Base-by-base conservation (phyloP, 495 filamentous ascomycete genomes). In the Poronia punctata region DNA sequence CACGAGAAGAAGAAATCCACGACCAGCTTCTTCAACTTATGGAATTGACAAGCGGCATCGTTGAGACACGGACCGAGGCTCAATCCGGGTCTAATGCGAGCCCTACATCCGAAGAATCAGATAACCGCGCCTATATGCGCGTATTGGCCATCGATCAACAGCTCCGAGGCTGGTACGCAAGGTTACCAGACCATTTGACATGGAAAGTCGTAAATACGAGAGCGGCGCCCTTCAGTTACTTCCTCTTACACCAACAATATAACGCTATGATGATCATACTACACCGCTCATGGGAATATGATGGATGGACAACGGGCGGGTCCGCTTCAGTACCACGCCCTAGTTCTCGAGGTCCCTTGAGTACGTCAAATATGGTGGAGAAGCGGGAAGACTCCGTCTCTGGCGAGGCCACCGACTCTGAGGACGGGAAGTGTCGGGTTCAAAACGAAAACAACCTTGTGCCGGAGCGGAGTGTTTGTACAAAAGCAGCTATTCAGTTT, bases 161-260 rank as follows among this genome's bases (percentile, higher is more conserved):
- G 30, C 57, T 76, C 27, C 65, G 67, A 40, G 65, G 58, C 37
- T 76, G 72, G 72, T 72, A 75, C 35, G 61, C 61, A 14, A 45
- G 64, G 8, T 51, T 76, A 7, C 72, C 72, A 24, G 63, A 62
- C 10, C 52, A 60, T 24, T 43, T 76, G 23, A 46, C 56, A 4
- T 76, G 71, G 70, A 67, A 57, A 23, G 65, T 65, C 3, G 51
- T 51, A 18, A 76, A 74, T 49, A 67, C 68, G 44, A 61, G 68
- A 35, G 52, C 59, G 1, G 72, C 72, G 0, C 72, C 68, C 1
- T 54, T 62, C 36, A 66, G 69, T 11, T 74, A 68, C 50, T 76
- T 75, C 46, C 48, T 75, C 5, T 57, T 75, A 0, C 72, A 75
- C 43, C 62, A 72, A 46, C 70, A 75, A 46, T 76, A 74, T 42